Conservation (phyloP, 768 basidiomycete genomes). For the Panaeolus cyanescens region DNA sequence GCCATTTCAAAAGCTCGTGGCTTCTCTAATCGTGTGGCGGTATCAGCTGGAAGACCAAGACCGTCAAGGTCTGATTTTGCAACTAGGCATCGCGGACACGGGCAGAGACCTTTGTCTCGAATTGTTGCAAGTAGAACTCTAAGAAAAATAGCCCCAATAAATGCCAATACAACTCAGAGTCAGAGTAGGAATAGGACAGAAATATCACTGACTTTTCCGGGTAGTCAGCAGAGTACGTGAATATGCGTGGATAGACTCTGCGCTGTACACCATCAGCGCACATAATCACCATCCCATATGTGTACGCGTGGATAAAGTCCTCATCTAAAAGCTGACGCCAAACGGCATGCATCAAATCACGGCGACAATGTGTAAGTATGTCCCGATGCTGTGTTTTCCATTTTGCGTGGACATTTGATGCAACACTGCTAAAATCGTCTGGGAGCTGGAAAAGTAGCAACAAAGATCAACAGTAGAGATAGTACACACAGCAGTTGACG, state of each 20-base stretch:
- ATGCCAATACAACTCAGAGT: neutral
- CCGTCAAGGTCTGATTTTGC: constrained; percentile 22
- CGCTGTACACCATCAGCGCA: constrained; percentile 31
- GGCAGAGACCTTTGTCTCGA: constrained; percentile 34
- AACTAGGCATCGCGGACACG: constrained; percentile 35
- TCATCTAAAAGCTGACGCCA: constrained; percentile 23
- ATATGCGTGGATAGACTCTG: constrained; percentile 29
- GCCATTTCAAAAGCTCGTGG: constrained; percentile 10
- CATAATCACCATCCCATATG: constrained; percentile 29
- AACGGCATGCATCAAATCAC: constrained; percentile 34
- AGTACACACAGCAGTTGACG: constrained; percentile 6
- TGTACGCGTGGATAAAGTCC: constrained; percentile 21
- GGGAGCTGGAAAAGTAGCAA: constrained; percentile 14
- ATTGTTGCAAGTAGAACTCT: constrained; percentile 32
- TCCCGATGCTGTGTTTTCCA: constrained; percentile 6
- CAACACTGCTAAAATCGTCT: constrained; percentile 19
- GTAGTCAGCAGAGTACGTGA: constrained; percentile 38
- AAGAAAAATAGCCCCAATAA: neutral
- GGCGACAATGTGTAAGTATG: constrained; percentile 25
- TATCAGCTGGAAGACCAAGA: constrained; percentile 28
- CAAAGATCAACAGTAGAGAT: neutral
- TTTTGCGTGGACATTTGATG: neutral
- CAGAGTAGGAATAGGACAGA: neutral
- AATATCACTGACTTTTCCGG: constrained; percentile 42
- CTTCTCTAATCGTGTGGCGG: neutral